phyloP scores from a whole-genome alignment of 2,329 filamentous ascomycete genomes.

The Annulohypoxylon truncatum region DNA sequence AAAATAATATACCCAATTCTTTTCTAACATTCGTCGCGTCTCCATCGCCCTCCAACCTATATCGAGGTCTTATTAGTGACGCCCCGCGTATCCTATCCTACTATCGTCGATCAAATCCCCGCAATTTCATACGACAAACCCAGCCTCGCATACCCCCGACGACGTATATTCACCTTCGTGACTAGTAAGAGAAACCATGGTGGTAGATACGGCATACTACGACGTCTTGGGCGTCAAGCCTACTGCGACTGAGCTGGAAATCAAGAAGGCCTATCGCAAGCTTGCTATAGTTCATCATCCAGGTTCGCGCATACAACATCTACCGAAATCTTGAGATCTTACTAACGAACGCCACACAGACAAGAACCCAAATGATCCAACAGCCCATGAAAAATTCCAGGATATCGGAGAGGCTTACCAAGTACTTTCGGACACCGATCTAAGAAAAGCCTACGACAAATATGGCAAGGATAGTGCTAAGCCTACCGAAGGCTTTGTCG shows the following conservation, averaged over 20 bases:
- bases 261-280: constrained; percentile 97
- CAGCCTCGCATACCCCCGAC: background rate
- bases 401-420: constrained; percentile 80
- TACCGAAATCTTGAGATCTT: constrained; percentile 9
- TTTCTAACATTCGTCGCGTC: background rate
- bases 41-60: background rate
- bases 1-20: constrained; percentile 11
- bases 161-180: background rate
- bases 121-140: constrained; percentile 8
- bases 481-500: constrained; percentile 91
- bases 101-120: constrained; percentile 14
- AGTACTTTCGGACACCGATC: constrained; percentile 86
- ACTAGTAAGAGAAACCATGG: constrained; percentile 65
- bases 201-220: constrained; percentile 89
- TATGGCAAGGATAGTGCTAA: constrained; percentile 95
- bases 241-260: constrained; percentile 88
- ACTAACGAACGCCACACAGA: constrained; percentile 63
- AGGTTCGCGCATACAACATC: constrained; percentile 61
- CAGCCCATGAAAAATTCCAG: constrained; percentile 94
- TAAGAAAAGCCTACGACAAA: constrained; percentile 95
- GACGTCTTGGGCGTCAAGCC: constrained; percentile 86
- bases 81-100: background rate
- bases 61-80: background rate
- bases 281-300: constrained; percentile 94
- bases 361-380: constrained; percentile 97